Conservation (phyloP, 2,329 filamentous ascomycete genomes). For the Gremmenia infestans region DNA sequence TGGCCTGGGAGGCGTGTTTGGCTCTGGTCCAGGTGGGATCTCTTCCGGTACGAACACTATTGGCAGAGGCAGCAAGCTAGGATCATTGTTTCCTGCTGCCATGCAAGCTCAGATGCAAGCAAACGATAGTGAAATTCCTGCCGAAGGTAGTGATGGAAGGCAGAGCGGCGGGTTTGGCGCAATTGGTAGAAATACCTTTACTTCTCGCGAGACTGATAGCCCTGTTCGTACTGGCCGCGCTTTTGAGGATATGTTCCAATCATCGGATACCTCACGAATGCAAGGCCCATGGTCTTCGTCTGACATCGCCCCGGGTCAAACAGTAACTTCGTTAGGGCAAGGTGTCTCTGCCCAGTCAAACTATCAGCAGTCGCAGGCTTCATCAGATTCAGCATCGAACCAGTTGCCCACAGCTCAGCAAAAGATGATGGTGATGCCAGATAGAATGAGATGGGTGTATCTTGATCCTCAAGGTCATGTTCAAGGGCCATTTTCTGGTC, state of each 20-base stretch:
- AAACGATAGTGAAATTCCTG: conserved; percentile 58
- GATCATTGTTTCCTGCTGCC: conserved; percentile 78
- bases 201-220: conserved; percentile 53
- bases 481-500: conserved; percentile 89
- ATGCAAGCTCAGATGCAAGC: conserved; percentile 89
- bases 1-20: conserved; percentile 66
- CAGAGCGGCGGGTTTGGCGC: conserved; percentile 59
- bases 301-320: conserved; percentile 22
- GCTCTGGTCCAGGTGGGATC: conserved; percentile 50
- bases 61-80: conserved; percentile 74
- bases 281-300: conserved; percentile 26
- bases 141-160: conserved; percentile 56
- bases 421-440: conserved; percentile 97
- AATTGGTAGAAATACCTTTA: conserved; percentile 59
- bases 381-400: conserved; percentile 50
- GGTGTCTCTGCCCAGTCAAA: conserved; percentile 23
- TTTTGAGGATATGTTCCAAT: conserved; percentile 45
- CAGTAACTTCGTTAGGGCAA: conserved; percentile 23
- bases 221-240: conserved; percentile 51
- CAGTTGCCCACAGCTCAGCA: conserved; percentile 66
- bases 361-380: conserved; percentile 30
- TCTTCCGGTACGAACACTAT: conserved; percentile 57
- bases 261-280: conserved; percentile 18
- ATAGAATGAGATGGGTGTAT: conserved; percentile 98
- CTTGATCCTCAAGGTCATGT: conserved; percentile 88